Base-by-base conservation (phyloP, 352 stramenopile species). In the Globisporangium takayamanum region DNA sequence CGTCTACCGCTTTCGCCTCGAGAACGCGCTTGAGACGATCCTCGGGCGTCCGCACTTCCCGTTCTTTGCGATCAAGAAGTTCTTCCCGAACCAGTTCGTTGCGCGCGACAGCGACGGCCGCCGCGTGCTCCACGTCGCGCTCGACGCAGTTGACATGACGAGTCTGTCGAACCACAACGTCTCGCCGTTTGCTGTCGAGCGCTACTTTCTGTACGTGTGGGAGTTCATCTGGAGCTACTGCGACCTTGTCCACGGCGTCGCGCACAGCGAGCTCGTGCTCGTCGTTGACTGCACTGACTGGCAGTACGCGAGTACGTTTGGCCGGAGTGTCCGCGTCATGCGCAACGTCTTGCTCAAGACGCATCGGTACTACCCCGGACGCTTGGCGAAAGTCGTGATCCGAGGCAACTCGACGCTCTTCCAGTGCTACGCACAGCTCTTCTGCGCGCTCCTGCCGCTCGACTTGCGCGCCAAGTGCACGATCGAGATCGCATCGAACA, bases 221-320 rank as follows among this genome's bases (percentile, higher is more conserved):
- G 70, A 78, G 50, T 78, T 72, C 48, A 76, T 78, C 33, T 78
- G 70, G 70, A 78, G 68, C 50, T 78, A 78, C 42, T 53, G 71
- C 26, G 70, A 78, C 39, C 33, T 69, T 10, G 46, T 66, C 28
- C 55, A 74, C 52, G 68, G 62, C 1, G 59, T 69, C 10, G 45
- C 46, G 3, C 55, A 67, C 28, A 78, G 68, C 18, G 55, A 78
- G n/a, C 50, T 78, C 1, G 55, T 69, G 10, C 3, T 78, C 1
- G 39, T 78, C 8, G 16, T 78, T 12, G 70, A 78, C 44, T 76
- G 68, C 50, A 52, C 39, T 8, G 53, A 49, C 7, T 76, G 68
- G 64, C 48, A 26, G 18, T 78, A 76, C 57, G 56, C 49, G 16
- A 54, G 56, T 36, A 62, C 66, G 53, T 73, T 74, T 36, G 46